phyloP scores from a whole-genome alignment of 2,329 filamentous ascomycete species.

The Alternaria gaisen region DNA sequence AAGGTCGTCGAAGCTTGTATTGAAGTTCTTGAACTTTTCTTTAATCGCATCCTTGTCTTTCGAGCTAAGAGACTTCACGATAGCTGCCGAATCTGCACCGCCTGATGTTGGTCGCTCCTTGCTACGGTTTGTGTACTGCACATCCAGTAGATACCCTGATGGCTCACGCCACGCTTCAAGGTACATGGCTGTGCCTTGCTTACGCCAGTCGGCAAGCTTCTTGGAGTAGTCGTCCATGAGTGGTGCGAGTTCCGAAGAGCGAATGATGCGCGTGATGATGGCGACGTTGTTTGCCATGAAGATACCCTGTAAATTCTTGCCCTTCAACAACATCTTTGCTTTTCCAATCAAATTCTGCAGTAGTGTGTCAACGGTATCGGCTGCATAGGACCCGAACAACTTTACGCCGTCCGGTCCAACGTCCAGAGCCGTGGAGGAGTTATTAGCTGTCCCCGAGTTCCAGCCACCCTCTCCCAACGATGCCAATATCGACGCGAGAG shows the following conservation, averaged over 20 bases:
- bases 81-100: constrained; percentile 77
- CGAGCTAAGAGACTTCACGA: constrained; percentile 82
- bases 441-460: constrained; percentile 63
- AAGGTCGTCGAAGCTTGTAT: constrained; percentile 87
- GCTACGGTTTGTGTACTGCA: constrained; percentile 83
- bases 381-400: constrained; percentile 88
- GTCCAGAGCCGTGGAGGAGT: constrained; percentile 75
- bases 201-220: constrained; percentile 84
- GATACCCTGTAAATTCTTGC: constrained; percentile 80
- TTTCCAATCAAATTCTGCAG: constrained; percentile 79
- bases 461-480: constrained; percentile 94
- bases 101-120: constrained; percentile 71
- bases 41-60: constrained; percentile 98
- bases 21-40: constrained; percentile 93
- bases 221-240: constrained; percentile 71
- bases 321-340: constrained; percentile 73
- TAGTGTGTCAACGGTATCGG: constrained; percentile 85
- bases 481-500: constrained; percentile 88
- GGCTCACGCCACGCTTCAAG: constrained; percentile 89
- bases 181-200: constrained; percentile 83
- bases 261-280: constrained; percentile 84
- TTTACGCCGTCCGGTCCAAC: constrained; percentile 87
- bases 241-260: constrained; percentile 77
- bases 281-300: constrained; percentile 90
- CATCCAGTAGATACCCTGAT: constrained; percentile 82